Evolutionary conservation across 2,329 filamentous ascomycete species (phyloP).

Genomic region (Nectriaceae sp.): DNA sequence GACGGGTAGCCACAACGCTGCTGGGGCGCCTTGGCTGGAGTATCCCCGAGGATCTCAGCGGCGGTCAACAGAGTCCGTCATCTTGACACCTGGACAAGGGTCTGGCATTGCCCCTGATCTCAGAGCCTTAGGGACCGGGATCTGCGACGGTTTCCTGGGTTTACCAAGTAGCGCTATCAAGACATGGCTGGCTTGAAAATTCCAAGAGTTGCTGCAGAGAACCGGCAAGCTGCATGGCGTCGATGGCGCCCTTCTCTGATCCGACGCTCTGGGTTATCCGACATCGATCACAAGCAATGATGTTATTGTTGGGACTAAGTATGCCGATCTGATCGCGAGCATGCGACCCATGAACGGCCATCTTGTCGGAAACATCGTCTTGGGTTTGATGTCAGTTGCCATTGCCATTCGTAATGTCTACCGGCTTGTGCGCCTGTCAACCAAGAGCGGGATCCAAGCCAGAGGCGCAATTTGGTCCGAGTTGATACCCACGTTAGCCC

Average conservation of each 20-base stretch:
- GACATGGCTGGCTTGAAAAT: constrained; percentile 6
- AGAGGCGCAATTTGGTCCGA: neutral
- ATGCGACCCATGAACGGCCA: too few species aligned
- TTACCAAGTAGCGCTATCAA: constrained; percentile 3
- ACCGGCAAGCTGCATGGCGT: constrained; percentile 6
- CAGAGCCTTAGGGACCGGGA: constrained; percentile 6
- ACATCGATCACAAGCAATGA: neutral
- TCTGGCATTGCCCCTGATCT: constrained; percentile 4
- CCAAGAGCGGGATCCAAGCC: neutral
- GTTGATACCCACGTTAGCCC: neutral
- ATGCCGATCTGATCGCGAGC: too few species aligned
- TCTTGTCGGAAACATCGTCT: neutral
- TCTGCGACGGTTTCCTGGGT: constrained; percentile 4
- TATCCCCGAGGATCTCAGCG: neutral
- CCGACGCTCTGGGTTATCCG: neutral
- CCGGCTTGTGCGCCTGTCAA: neutral
- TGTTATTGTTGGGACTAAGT: neutral
- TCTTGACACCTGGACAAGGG: constrained; percentile 7
- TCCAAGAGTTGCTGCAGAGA: constrained; percentile 4
- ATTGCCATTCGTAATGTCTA: too few species aligned
- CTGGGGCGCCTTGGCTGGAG: constrained; percentile 1
- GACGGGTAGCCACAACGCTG: constrained; percentile 6
- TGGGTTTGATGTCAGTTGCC: neutral
- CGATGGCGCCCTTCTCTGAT: constrained; percentile 1
- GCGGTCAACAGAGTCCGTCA: neutral